Percentiles rank a stretch among this genome's conserved stretches.
These are phyloP conservation scores for Aspergillus conjunctus DNA, from an alignment of 495 filamentous ascomycete genomes.

Conservation along the genomic window DNA sequence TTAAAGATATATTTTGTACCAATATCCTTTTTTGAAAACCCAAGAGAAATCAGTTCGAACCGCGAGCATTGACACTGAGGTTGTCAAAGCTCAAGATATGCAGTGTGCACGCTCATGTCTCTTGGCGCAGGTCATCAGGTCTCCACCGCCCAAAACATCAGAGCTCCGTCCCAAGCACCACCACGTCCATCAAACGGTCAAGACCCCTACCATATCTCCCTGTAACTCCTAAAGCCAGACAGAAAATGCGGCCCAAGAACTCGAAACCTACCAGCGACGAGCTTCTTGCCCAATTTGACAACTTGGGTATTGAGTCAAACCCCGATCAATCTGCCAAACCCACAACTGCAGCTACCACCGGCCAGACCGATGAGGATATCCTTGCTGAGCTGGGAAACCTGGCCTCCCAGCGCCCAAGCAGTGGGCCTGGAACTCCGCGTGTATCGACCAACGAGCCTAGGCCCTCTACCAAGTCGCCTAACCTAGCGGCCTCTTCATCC, in stretches of 20 bases:
- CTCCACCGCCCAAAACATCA: conserved; percentile 28
- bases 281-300: conserved; percentile 79
- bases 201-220: not conserved
- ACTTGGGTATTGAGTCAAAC: conserved; percentile 58
- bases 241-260: conserved; percentile 48
- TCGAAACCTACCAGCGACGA: conserved; percentile 73
- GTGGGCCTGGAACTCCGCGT: conserved; percentile 82
- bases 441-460: conserved; percentile 58
- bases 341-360: conserved; percentile 40
- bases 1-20: too few relatives aligned
- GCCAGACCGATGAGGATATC: conserved; percentile 63
- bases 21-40: too few relatives aligned
- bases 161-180: conserved; percentile 7
- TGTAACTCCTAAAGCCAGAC: conserved; percentile 9
- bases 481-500: conserved; percentile 56
- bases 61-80: not conserved
- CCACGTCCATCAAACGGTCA: conserved; percentile 11
- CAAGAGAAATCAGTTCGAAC: too few relatives aligned
- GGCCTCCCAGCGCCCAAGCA: conserved; percentile 63
- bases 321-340: conserved; percentile 43
- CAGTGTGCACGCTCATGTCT: conserved; percentile 21
- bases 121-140: conserved; percentile 33
- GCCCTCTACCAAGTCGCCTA: conserved; percentile 55
- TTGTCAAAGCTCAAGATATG: conserved; percentile 2
- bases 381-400: conserved; percentile 86